These are phyloP conservation scores for Primulina tabacum DNA, from an alignment of 257 asterid species.

Conservation along the genomic window DNA sequence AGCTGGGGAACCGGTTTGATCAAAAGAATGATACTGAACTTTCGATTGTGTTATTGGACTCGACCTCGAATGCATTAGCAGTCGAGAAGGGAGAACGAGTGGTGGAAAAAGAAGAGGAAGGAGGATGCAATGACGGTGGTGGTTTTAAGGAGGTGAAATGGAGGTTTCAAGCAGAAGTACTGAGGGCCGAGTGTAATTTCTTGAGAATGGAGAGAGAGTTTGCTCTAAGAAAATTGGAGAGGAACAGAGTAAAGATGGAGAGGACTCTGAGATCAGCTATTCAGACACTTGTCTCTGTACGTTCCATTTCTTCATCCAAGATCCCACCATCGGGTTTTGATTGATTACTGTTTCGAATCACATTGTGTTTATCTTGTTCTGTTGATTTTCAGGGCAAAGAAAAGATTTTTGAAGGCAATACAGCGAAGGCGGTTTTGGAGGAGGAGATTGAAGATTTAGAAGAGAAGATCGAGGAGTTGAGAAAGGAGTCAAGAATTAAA, in stretches of 20 bases:
- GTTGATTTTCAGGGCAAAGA: conserved; percentile 39
- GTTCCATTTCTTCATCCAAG: background rate
- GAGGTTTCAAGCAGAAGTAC: conserved; percentile 54
- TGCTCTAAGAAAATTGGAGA: conserved; percentile 52
- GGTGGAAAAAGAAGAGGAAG: conserved; percentile 27
- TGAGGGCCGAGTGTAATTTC: conserved; percentile 52
- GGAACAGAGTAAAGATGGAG: conserved; percentile 45
- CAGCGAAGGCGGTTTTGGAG: conserved; percentile 29
- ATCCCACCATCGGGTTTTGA: background rate
- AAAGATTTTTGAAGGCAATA: conserved; percentile 39
- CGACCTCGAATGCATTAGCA: conserved; percentile 19
- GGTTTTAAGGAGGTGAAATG: conserved; percentile 49
- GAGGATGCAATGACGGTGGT: conserved; percentile 4
- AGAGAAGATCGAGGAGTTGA: conserved; percentile 50
- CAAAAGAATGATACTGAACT: conserved; percentile 32
- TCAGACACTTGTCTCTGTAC: conserved; percentile 46
- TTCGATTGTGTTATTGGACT: conserved; percentile 27
- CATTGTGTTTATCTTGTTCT: background rate
- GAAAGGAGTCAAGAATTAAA: conserved; percentile 36
- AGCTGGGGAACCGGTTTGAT: conserved; percentile 45
- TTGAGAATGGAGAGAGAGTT: conserved; percentile 49
- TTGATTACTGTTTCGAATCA: background rate
- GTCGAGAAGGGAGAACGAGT: conserved; percentile 53
- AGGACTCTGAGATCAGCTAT: conserved; percentile 46
- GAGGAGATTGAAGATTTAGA: conserved; percentile 56